Conservation (phyloP, 1,139 yeast species). For the Suhomyces taliae region DNA sequence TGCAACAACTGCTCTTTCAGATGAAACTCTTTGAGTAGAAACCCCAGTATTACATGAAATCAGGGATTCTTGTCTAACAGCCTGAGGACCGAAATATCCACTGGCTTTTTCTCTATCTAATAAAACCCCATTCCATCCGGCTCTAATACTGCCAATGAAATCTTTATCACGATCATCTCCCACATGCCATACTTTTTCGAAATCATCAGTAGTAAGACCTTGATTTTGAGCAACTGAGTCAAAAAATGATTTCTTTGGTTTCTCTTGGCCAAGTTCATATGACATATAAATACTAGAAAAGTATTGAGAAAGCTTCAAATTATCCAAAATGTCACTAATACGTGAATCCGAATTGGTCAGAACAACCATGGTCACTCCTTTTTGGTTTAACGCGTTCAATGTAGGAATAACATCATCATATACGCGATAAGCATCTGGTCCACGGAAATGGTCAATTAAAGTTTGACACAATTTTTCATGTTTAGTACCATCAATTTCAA, state of each 20-base stretch:
- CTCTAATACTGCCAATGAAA: slow-evolving; percentile 46
- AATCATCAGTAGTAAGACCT: slow-evolving; percentile 6
- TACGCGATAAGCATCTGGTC: slow-evolving; percentile 51
- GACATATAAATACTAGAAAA: slow-evolving; percentile 50
- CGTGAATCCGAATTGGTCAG: slow-evolving; percentile 64
- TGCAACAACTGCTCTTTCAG: slow-evolving; percentile 23
- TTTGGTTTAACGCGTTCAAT: slow-evolving; percentile 30
- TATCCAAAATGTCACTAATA: slow-evolving; percentile 42
- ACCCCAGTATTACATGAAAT: slow-evolving; percentile 6
- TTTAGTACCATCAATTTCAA: slow-evolving; percentile 27
- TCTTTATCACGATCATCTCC: slow-evolving; percentile 64
- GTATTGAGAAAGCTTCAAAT: slow-evolving; percentile 42
- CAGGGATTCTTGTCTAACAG: slow-evolving; percentile 7
- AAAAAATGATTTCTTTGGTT: slow-evolving; percentile 54
- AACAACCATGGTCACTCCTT: slow-evolving; percentile 42
- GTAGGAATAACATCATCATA: slow-evolving; percentile 56
- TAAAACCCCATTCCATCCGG: slow-evolving; percentile 65
- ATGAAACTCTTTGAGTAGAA: background rate
- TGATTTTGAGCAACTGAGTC: slow-evolving; percentile 30
- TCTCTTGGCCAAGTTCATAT: slow-evolving; percentile 52
- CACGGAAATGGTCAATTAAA: slow-evolving; percentile 47
- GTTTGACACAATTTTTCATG: slow-evolving; percentile 31
- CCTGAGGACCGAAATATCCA: slow-evolving; percentile 19
- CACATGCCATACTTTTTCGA: slow-evolving; percentile 54
- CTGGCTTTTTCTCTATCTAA: slow-evolving; percentile 42